These are phyloP conservation scores for Sarocladium oryzae DNA, from an alignment of 2,329 filamentous ascomycete species.

Conservation along the genomic window DNA sequence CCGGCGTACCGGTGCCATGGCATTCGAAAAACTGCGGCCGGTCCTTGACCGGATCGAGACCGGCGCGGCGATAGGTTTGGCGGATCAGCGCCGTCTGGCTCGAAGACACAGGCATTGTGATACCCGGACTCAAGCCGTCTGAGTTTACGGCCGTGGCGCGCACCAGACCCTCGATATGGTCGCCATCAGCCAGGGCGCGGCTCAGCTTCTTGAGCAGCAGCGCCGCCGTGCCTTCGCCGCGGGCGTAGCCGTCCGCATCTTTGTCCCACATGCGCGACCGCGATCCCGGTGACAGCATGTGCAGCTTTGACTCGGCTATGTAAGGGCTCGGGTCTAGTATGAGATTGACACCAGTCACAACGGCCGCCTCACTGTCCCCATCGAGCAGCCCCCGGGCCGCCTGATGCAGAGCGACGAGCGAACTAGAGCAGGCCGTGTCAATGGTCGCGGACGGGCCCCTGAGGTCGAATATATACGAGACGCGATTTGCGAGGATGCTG, in stretches of 20 bases:
- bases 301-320: neutral
- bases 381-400: slow-evolving; percentile 25
- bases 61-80: slow-evolving; percentile 37
- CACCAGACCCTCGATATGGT: slow-evolving; percentile 50
- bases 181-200: slow-evolving; percentile 52
- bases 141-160: slow-evolving; percentile 46
- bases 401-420: slow-evolving; percentile 35
- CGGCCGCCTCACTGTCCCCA: slow-evolving; percentile 25
- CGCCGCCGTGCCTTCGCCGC: slow-evolving; percentile 55
- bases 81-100: slow-evolving; percentile 46
- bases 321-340: neutral
- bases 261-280: slow-evolving; percentile 41
- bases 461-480: slow-evolving; percentile 12
- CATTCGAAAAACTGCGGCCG: slow-evolving; percentile 50
- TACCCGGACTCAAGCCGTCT: slow-evolving; percentile 44
- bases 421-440: slow-evolving; percentile 40
- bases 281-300: neutral
- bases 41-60: slow-evolving; percentile 28
- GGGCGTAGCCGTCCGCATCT: slow-evolving; percentile 58
- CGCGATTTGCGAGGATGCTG: slow-evolving; percentile 12
- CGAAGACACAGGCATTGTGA: slow-evolving; percentile 49
- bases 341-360: slow-evolving; percentile 26
- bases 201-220: slow-evolving; percentile 51
- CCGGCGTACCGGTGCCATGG: slow-evolving; percentile 54
- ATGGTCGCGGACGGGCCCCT: slow-evolving; percentile 29